These are phyloP conservation scores for Firmiana major DNA, from an alignment of 345 rosid species.

Conservation along the genomic window DNA sequence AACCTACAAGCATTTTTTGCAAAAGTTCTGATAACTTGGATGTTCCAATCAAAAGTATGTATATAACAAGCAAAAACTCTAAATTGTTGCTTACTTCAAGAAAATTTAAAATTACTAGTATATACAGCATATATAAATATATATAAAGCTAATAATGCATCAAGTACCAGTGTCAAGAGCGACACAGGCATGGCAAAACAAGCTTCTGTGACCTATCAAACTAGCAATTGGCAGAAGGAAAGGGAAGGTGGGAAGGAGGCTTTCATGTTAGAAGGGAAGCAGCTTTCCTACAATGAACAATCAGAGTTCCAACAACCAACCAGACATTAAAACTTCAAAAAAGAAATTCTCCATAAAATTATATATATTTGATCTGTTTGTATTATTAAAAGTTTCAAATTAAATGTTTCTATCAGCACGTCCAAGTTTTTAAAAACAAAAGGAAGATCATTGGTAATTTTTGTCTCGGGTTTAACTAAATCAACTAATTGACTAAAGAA, in stretches of 20 bases:
- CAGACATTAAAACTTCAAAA: no score
- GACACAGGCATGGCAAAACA: not conserved
- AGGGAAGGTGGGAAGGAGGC: not conserved
- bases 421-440: not conserved
- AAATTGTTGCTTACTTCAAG: not conserved
- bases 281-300: not conserved
- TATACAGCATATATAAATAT: not conserved
- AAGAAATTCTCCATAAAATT: not conserved
- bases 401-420: not conserved
- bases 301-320: not conserved
- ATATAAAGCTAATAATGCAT: not conserved
- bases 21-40: not conserved
- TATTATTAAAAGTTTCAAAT: not conserved
- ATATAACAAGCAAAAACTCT: no score
- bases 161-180: not conserved
- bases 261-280: not conserved
- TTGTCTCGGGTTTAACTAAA: not conserved
- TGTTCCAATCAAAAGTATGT: not conserved
- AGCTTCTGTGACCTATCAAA: not conserved
- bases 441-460: not conserved
- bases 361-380: not conserved
- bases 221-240: not conserved
- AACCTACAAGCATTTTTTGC: slow-evolving; percentile 31
- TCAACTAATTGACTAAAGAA: not conserved
- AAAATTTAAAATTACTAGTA: not conserved